Evolutionary conservation across 2,329 filamentous ascomycete species (phyloP).

Genomic region (Aureobasidium sp.): DNA sequence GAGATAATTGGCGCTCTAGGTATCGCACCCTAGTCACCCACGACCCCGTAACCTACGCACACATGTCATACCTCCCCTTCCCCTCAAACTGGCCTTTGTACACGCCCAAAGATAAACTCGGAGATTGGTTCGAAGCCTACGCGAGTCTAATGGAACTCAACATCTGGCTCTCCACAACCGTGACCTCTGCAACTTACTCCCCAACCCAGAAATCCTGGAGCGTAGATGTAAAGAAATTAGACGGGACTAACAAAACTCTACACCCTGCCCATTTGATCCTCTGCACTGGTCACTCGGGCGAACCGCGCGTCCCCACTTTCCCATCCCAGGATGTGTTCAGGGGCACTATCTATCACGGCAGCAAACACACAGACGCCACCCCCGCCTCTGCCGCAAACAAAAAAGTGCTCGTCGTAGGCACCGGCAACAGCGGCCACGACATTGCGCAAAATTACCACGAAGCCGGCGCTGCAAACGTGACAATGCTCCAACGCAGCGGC

Average conservation of each 20-base stretch:
- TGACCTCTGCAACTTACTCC: constrained; percentile 46
- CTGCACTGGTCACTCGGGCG: constrained; percentile 61
- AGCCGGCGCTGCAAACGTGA: constrained; percentile 56
- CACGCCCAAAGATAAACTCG: constrained; percentile 65
- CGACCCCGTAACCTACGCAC: constrained; percentile 55
- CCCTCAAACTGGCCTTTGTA: constrained; percentile 61
- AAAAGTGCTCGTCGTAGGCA: constrained; percentile 44
- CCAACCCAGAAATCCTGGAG: constrained; percentile 49
- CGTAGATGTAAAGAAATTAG: constrained; percentile 42
- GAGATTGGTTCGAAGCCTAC: constrained; percentile 61
- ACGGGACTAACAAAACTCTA: constrained; percentile 46
- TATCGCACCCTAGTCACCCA: constrained; percentile 54
- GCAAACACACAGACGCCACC: constrained; percentile 42
- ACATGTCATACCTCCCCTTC: constrained; percentile 59
- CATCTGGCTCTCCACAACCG: constrained; percentile 52
- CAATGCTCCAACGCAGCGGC: constrained; percentile 61
- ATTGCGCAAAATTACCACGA: constrained; percentile 50
- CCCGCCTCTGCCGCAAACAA: constrained; percentile 30
- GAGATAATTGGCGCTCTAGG: constrained; percentile 36
- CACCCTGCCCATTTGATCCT: constrained; percentile 59
- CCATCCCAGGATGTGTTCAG: constrained; percentile 48
- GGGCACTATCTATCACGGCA: constrained; percentile 52
- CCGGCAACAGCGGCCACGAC: constrained; percentile 45
- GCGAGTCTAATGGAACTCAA: constrained; percentile 60
- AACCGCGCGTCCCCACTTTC: constrained; percentile 49